These are phyloP conservation scores for Colletotrichum siamense DNA, from an alignment of 2,329 filamentous ascomycete species.

Conservation along the genomic window DNA sequence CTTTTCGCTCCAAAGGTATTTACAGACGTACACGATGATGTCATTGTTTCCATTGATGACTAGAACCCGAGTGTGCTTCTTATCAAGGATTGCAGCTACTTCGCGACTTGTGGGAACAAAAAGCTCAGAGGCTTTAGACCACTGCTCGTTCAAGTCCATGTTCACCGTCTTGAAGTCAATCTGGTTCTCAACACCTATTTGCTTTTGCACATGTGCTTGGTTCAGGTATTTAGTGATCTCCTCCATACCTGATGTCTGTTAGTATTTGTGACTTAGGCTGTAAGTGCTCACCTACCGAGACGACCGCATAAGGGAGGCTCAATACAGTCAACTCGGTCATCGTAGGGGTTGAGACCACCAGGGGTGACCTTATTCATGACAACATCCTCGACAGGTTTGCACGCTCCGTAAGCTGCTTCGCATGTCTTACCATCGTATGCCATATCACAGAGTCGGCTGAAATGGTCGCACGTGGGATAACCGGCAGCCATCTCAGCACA, in stretches of 20 bases:
- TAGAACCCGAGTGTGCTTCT: neutral
- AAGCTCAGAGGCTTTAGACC: neutral
- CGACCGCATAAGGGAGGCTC: neutral
- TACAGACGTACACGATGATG: neutral
- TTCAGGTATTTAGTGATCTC: neutral
- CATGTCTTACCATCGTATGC: neutral
- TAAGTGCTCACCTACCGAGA: neutral
- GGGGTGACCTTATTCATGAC: neutral
- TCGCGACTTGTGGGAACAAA: neutral
- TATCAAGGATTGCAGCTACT: neutral
- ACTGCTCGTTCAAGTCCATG: neutral
- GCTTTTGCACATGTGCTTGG: neutral
- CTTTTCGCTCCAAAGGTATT: neutral
- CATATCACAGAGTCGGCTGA: neutral
- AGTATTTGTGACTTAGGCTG: neutral
- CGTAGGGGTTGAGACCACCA: conserved; percentile 1
- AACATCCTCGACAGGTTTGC: neutral
- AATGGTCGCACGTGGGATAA: neutral
- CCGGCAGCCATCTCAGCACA: conserved; percentile 3
- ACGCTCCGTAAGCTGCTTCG: neutral
- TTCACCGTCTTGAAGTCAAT: neutral
- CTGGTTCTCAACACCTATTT: neutral
- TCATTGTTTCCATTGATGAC: conserved; percentile 18
- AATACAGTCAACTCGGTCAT: neutral
- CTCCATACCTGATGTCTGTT: neutral